These are phyloP conservation scores for Cryphonectria parasitica DNA, from an alignment of 2,329 filamentous ascomycete genomes.

Conservation along the genomic window DNA sequence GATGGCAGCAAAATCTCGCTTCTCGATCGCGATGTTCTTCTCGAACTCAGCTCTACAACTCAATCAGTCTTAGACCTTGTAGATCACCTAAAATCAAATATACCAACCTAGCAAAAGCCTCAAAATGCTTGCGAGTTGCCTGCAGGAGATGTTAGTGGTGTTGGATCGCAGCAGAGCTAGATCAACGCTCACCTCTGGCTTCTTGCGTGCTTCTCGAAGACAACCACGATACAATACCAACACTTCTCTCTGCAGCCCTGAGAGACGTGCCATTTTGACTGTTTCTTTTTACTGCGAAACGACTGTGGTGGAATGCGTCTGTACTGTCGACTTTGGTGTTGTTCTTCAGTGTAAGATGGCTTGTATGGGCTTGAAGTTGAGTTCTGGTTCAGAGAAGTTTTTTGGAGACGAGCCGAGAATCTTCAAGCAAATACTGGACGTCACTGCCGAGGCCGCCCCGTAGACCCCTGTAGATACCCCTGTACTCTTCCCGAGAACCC, in stretches of 20 bases:
- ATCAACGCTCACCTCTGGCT: conserved; percentile 64
- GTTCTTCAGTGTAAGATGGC: neutral
- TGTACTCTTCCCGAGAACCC: neutral
- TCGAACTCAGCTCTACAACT: conserved; percentile 71
- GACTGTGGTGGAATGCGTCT: neutral
- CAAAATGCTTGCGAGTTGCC: conserved; percentile 64
- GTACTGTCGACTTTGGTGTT: neutral
- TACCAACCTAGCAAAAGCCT: conserved; percentile 64
- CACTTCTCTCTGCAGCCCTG: conserved; percentile 90
- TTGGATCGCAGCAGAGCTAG: neutral
- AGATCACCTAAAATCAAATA: conserved; percentile 20
- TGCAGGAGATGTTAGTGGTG: conserved; percentile 36
- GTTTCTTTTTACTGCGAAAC: neutral
- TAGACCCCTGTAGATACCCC: neutral
- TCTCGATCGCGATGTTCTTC: conserved; percentile 69
- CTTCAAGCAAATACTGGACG: neutral
- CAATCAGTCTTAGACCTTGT: conserved; percentile 26
- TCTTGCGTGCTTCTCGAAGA: conserved; percentile 77
- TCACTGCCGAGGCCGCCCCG: neutral
- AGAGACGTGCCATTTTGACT: conserved; percentile 57
- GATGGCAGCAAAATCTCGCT: conserved; percentile 83
- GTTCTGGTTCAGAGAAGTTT: neutral
- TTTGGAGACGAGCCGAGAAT: neutral
- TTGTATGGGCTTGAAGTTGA: neutral
- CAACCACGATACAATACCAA: conserved; percentile 85